phyloP scores from a whole-genome alignment of 306 rosid species.

The Alnus rubra region DNA sequence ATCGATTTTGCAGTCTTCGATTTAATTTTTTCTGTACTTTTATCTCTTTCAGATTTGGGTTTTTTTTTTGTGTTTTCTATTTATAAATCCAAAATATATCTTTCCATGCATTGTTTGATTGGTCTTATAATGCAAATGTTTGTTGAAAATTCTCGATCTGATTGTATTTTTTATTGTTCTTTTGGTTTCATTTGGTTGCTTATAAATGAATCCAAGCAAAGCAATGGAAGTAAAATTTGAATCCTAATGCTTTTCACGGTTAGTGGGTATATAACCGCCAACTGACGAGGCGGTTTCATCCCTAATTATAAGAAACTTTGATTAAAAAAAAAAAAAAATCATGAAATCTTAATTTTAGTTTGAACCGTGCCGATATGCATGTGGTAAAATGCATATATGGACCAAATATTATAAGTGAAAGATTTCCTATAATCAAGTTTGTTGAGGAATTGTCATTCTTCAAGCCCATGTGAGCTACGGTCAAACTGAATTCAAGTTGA shows the following conservation, averaged over 20 bases:
- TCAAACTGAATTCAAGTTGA: no score
- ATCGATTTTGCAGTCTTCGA: background rate
- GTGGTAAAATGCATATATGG: no score
- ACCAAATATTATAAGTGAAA: no score
- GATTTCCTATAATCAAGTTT: no score
- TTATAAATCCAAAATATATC: constrained; percentile 43
- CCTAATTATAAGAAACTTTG: no score
- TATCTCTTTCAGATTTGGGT: constrained; percentile 18
- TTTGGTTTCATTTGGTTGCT: background rate
- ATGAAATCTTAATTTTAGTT: no score
- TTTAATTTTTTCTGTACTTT: constrained; percentile 17
- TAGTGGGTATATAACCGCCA: no score
- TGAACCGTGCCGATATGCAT: no score
- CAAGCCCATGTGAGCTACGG: no score
- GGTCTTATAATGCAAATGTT: background rate
- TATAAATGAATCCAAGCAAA: background rate
- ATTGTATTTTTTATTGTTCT: background rate
- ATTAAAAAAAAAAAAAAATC: no score
- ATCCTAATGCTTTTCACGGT: background rate
- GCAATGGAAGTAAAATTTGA: background rate
- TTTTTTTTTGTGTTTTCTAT: background rate
- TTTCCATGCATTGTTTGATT: constrained; percentile 40
- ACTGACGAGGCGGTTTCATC: no score
- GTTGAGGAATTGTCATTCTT: no score
- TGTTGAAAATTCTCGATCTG: background rate